Evolutionary conservation across 495 filamentous ascomycete genomes (phyloP), one percentile per base, ranked within the genome.

Genomic region (Annulohypoxylon maeteangense): DNA sequence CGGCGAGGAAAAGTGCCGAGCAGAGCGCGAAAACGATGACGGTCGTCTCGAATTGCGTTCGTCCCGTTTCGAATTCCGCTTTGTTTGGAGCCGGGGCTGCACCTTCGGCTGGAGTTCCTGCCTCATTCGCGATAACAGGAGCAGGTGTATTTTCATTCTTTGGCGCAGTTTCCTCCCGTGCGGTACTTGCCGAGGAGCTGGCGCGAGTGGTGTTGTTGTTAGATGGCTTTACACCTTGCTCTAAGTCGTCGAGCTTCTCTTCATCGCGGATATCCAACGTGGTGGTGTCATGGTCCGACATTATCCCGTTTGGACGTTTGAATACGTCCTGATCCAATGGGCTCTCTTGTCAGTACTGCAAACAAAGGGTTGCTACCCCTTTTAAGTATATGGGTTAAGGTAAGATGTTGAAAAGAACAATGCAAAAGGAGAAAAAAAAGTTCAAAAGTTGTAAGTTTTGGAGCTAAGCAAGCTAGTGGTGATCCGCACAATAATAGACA

Each of bases 1-100:
- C 84, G 4, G 86, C 83, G 25, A 90, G 80, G 74, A 89, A 88
- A 16, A 87, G 78, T 22, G 82, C 82, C 2, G 80, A 75, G 38
- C 81, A 83, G 7, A 90, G 78, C 1, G 83, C 79, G 4, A 75
- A 61, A 72, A 84, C 72, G 62, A 84, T 79, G 0, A 79, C 32
- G 2, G 76, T 63, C 10, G 81, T 82, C 40, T 83, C 57, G 4
- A 78, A 65, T 3, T 67, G 62, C 5, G 80, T 82, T 44, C 80
- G 81, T 14, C 55, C 64, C 23, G 72, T 74, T 27, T 81, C 80
- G 2, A 77, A 79, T 7, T 71, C 74, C n/a, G 14, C 48, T 7
- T 34, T 51, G 14, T 68, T 58, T 11, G 36, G 23, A 1, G 38
- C 70, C 23, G 60, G 60, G 14, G 38, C 8, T 42, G 47, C 65